These are phyloP conservation scores for Salix dunnii DNA, from an alignment of 345 rosid genomes.

Conservation along the genomic window DNA sequence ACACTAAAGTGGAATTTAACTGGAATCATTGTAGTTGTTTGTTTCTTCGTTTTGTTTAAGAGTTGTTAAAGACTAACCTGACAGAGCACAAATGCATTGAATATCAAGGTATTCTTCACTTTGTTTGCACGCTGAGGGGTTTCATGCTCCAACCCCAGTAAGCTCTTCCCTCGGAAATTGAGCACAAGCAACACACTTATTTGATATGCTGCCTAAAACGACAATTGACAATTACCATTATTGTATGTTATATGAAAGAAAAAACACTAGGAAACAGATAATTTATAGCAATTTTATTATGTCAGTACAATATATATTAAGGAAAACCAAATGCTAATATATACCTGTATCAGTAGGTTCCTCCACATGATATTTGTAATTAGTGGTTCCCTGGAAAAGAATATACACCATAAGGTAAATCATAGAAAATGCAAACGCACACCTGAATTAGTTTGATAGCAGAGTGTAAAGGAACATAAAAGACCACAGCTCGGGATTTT, in stretches of 20 bases:
- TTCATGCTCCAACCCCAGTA: conserved; percentile 18
- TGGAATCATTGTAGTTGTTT: not conserved
- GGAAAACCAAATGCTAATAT: not conserved
- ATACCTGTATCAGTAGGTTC: conserved; percentile 33
- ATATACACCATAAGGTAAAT: not conserved
- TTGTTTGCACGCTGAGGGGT: conserved; percentile 14
- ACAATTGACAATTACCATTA: not conserved
- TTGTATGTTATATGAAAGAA: not conserved
- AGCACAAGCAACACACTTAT: conserved; percentile 27
- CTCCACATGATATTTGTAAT: conserved; percentile 40
- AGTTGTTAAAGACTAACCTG: conserved; percentile 15
- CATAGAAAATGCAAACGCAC: not conserved
- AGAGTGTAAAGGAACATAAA: not conserved
- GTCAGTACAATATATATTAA: not conserved
- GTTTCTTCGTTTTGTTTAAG: not conserved
- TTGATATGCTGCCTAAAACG: conserved; percentile 32
- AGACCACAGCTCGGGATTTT: not conserved
- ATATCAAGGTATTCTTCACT: conserved; percentile 34
- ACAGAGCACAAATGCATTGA: conserved; percentile 38
- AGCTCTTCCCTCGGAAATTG: conserved; percentile 26
- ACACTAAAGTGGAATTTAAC: not conserved
- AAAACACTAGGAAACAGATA: not conserved
- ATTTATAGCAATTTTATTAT: not conserved
- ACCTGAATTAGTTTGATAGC: not conserved
- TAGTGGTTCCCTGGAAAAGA: conserved; percentile 27